Evolutionary conservation across 768 basidiomycete species (phyloP).

Genomic region (Tulasnella sp.): DNA sequence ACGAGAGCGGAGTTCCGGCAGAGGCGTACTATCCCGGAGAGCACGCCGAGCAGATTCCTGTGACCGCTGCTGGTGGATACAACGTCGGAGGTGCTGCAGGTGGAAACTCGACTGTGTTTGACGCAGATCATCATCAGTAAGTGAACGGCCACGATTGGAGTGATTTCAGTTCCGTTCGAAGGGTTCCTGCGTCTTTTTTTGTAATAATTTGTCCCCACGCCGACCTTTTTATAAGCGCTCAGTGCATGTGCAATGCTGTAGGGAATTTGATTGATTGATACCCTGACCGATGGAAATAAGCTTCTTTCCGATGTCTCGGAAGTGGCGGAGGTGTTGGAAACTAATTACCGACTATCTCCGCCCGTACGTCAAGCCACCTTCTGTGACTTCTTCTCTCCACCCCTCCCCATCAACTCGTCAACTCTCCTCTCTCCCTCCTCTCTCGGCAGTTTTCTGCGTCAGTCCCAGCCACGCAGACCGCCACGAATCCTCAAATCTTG

Average conservation of each 20-base stretch:
- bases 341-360: constrained; percentile 1
- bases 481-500: background rate
- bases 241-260: background rate
- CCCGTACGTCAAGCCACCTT: background rate
- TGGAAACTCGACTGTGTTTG: constrained; percentile 27
- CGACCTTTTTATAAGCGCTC: background rate
- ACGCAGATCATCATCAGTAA: constrained; percentile 21
- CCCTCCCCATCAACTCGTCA: background rate
- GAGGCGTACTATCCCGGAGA: constrained; percentile 63
- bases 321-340: background rate
- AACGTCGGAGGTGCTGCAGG: constrained; percentile 17
- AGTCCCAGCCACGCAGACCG: background rate
- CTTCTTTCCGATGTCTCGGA: background rate
- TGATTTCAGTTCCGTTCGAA: background rate
- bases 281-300: constrained; percentile 3
- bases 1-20: constrained; percentile 73
- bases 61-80: constrained; percentile 19
- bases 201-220: background rate
- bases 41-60: constrained; percentile 27
- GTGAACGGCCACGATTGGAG: background rate
- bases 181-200: background rate
- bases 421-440: background rate
- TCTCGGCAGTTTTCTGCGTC: background rate
- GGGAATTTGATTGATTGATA: background rate
- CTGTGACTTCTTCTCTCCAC: background rate